Conservation (phyloP, 495 filamentous ascomycete genomes). For the Penicillium odoratum region DNA sequence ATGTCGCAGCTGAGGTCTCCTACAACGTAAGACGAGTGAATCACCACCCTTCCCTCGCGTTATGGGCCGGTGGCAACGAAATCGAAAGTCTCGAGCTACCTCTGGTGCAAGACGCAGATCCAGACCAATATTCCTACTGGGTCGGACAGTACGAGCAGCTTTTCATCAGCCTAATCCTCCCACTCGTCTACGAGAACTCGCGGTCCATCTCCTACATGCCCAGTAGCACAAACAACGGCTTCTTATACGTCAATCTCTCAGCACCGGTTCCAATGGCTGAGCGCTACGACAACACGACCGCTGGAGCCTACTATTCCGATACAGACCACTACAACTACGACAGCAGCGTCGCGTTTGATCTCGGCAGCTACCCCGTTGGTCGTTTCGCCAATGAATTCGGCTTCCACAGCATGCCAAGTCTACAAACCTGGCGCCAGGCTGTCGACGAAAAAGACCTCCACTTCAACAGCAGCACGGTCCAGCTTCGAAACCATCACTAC, state of each 20-base stretch:
- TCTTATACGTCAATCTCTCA: slow-evolving; percentile 56
- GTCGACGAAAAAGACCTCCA: slow-evolving; percentile 49
- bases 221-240: slow-evolving; percentile 67
- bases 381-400: slow-evolving; percentile 71
- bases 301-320: slow-evolving; percentile 62
- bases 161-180: slow-evolving; percentile 60
- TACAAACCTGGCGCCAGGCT: slow-evolving; percentile 61
- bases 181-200: slow-evolving; percentile 62
- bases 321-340: slow-evolving; percentile 73
- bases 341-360: slow-evolving; percentile 55
- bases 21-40: slow-evolving; percentile 66
- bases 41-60: slow-evolving; percentile 65
- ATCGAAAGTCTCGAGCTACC: slow-evolving; percentile 58
- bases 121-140: slow-evolving; percentile 47
- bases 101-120: slow-evolving; percentile 44
- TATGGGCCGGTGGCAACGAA: slow-evolving; percentile 70
- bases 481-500: slow-evolving; percentile 67
- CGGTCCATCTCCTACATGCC: slow-evolving; percentile 68
- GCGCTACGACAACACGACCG: slow-evolving; percentile 58
- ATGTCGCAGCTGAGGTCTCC: slow-evolving; percentile 55
- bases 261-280: slow-evolving; percentile 58
- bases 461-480: slow-evolving; percentile 61
- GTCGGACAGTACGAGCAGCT: slow-evolving; percentile 60
- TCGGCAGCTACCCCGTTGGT: slow-evolving; percentile 56
- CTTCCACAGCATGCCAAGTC: slow-evolving; percentile 65